Evolutionary conservation across 1,284 basidiomycete genomes (phyloP).

Genomic region (Malassezia dermatis): DNA sequence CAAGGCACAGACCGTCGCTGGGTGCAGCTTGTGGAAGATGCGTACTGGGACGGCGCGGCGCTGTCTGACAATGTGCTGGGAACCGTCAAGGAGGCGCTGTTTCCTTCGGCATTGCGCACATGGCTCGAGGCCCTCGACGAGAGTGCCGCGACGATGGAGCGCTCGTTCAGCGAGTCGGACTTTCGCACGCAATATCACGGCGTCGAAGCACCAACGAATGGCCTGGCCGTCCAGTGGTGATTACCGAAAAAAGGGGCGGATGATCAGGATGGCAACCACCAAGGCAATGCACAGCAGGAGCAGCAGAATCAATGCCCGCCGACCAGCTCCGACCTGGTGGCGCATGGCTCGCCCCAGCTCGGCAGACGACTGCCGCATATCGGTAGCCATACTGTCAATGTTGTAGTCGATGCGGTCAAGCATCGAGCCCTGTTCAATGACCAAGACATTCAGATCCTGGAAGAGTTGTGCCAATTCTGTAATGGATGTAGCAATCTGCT

Average conservation of each 20-base stretch:
- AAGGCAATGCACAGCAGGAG: conserved; percentile 79
- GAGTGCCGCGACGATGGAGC: not conserved
- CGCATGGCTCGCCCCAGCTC: conserved; percentile 71
- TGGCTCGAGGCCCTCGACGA: conserved; percentile 5
- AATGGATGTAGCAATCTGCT: conserved; percentile 84
- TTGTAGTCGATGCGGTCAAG: conserved; percentile 96
- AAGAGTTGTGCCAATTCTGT: conserved; percentile 84
- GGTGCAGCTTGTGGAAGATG: conserved; percentile 38
- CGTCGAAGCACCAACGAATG: conserved; percentile 6
- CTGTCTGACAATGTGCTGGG: not conserved
- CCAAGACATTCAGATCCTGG: conserved; percentile 79
- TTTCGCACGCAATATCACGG: conserved; percentile 13
- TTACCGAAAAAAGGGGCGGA: conserved; percentile 56
- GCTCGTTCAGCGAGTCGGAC: not conserved
- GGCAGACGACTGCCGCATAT: conserved; percentile 70
- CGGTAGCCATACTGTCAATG: conserved; percentile 75
- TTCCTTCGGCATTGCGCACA: not conserved
- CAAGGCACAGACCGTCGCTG: conserved; percentile 44
- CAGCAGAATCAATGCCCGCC: conserved; percentile 83
- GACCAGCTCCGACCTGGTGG: conserved; percentile 84
- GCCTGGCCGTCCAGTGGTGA: conserved; percentile 16
- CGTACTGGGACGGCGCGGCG: conserved; percentile 28
- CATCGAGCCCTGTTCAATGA: conserved; percentile 95
- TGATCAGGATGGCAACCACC: conserved; percentile 65
- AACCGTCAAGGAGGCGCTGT: not conserved